These are phyloP conservation scores for Penstemon davidsonii DNA, from an alignment of 257 asterid species.

Conservation along the genomic window DNA sequence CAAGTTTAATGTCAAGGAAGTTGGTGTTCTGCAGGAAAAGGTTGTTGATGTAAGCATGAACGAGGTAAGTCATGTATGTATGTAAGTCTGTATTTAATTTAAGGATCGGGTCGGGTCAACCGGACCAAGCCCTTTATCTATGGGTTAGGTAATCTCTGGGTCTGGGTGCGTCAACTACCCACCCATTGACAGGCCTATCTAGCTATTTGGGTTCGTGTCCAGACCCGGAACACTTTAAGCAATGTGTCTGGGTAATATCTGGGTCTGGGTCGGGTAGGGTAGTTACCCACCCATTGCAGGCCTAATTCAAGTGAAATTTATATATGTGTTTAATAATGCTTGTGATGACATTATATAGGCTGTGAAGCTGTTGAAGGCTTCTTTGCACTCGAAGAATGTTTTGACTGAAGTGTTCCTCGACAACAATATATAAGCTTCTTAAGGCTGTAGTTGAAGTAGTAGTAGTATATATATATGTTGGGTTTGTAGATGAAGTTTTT, in stretches of 20 bases:
- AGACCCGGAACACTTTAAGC: too few species aligned
- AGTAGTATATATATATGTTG: not conserved
- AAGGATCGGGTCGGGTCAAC: too few species aligned
- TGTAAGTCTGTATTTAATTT: too few species aligned
- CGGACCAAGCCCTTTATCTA: too few species aligned
- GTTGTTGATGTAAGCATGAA: conserved; percentile 31
- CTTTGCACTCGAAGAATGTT: conserved; percentile 15
- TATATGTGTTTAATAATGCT: not conserved
- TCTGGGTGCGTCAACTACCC: too few species aligned
- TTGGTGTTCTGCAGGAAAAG: conserved; percentile 36
- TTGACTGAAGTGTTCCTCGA: conserved; percentile 21
- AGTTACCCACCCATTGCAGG: too few species aligned
- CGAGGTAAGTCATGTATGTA: conserved; percentile 19
- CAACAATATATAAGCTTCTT: not conserved
- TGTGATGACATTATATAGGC: conserved; percentile 4
- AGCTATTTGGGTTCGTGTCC: too few species aligned
- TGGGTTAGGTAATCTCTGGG: too few species aligned
- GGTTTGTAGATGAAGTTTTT: too few species aligned
- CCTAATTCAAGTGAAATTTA: not conserved
- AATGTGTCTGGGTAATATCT: too few species aligned
- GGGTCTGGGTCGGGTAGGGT: too few species aligned
- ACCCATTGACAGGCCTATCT: too few species aligned
- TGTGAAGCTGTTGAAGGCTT: conserved; percentile 26
- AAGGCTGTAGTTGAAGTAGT: not conserved
- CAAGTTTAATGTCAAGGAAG: conserved; percentile 26